phyloP scores from a whole-genome alignment of 2,329 filamentous ascomycete genomes.

The Nannizzia gypsea region DNA sequence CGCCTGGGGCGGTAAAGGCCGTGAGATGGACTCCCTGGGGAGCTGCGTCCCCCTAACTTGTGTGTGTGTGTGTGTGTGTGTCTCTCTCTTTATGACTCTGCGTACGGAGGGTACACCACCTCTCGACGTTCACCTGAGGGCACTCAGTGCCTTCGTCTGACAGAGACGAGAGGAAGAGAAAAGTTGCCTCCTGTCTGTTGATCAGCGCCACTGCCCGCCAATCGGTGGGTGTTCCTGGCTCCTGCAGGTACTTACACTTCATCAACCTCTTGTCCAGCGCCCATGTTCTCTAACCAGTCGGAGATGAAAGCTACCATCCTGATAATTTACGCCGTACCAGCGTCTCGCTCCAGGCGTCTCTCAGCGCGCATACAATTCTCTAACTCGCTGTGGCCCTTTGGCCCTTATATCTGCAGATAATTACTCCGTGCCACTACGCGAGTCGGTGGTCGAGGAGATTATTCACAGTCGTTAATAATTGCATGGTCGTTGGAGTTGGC shows the following conservation, averaged over 20 bases:
- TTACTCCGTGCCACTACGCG: too few species aligned
- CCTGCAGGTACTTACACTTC: neutral
- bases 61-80: too few species aligned
- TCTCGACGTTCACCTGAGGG: too few species aligned
- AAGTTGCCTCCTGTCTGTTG: neutral
- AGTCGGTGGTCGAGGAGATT: neutral
- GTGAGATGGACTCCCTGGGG: too few species aligned
- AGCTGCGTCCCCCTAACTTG: too few species aligned
- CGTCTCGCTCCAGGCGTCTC: neutral
- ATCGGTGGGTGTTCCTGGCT: neutral
- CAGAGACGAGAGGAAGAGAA: neutral
- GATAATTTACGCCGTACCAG: slow-evolving; percentile 1
- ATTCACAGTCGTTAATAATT: neutral
- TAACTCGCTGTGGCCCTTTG: neutral
- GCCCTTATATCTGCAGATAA: neutral
- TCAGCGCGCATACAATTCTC: neutral
- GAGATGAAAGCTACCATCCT: neutral
- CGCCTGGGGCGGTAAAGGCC: too few species aligned
- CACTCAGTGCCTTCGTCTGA: too few species aligned
- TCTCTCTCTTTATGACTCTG: too few species aligned
- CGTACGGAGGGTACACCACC: too few species aligned
- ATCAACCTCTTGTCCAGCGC: neutral
- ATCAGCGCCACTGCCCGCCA: neutral
- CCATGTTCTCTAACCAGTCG: neutral
- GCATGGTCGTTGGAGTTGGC: neutral